Conservation (phyloP, 805 yeast genomes). For the Yarrowia sp. region DNA sequence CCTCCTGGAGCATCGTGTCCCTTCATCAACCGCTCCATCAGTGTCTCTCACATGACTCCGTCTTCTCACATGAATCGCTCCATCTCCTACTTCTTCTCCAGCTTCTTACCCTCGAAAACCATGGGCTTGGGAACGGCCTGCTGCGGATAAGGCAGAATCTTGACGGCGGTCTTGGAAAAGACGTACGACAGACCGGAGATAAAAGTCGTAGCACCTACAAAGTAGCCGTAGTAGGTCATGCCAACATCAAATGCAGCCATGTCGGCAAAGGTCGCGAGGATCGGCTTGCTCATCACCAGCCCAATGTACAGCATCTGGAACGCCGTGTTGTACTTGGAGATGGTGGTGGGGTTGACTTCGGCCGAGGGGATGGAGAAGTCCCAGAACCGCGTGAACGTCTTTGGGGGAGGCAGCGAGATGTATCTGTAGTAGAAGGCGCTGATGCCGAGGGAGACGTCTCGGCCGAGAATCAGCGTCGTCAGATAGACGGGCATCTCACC, state of each 20-base stretch:
- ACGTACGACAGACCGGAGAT: slow-evolving; percentile 77
- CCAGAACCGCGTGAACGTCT: slow-evolving; percentile 67
- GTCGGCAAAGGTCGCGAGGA: slow-evolving; percentile 39
- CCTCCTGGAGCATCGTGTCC: background rate
- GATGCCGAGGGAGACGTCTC: slow-evolving; percentile 72
- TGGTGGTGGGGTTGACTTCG: slow-evolving; percentile 79
- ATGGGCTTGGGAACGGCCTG: background rate
- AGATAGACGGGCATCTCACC: slow-evolving; percentile 62
- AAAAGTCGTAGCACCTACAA: slow-evolving; percentile 69
- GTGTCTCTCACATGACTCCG: no score
- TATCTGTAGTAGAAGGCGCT: slow-evolving; percentile 74
- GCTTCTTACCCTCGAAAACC: slow-evolving; percentile 23
- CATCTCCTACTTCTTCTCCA: background rate
- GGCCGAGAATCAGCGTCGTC: slow-evolving; percentile 68
- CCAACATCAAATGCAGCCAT: slow-evolving; percentile 36
- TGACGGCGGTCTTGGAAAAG: slow-evolving; percentile 67
- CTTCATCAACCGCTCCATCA: no score
- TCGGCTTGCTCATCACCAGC: slow-evolving; percentile 55
- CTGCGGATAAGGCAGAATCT: slow-evolving; percentile 41
- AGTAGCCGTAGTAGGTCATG: slow-evolving; percentile 39
- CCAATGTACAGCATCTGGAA: slow-evolving; percentile 90
- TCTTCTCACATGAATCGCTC: no score
- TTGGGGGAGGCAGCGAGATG: slow-evolving; percentile 70
- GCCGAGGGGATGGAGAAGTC: slow-evolving; percentile 80
- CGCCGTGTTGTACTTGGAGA: slow-evolving; percentile 86